Percentiles rank a stretch among this genome's conserved stretches.
phyloP scores from a whole-genome alignment of 2,329 filamentous ascomycete species.

The Diaporthe sp. region DNA sequence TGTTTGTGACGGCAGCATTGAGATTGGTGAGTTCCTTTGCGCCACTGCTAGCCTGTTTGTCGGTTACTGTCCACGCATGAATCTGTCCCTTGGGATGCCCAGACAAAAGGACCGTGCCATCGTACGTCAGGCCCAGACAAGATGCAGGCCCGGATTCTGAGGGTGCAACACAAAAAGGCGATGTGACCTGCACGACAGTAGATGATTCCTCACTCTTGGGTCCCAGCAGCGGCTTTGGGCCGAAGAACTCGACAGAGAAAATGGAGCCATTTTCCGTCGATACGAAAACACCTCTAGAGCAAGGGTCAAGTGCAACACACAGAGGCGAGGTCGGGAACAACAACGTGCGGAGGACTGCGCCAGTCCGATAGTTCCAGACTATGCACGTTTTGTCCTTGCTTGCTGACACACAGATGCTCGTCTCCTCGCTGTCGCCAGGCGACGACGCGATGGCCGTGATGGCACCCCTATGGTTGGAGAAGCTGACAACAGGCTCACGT shows the following conservation, averaged over 20 bases:
- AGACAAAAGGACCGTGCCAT: constrained; percentile 83
- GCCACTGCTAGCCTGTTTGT: constrained; percentile 66
- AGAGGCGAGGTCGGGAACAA: constrained; percentile 81
- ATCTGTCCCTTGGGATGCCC: constrained; percentile 86
- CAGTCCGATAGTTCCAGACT: constrained; percentile 91
- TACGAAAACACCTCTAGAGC: constrained; percentile 84
- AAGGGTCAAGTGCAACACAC: constrained; percentile 83
- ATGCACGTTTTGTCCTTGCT: constrained; percentile 90
- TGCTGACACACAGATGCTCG: constrained; percentile 86
- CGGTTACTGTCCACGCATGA: constrained; percentile 82
- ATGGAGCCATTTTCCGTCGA: constrained; percentile 85
- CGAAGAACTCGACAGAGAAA: constrained; percentile 81
- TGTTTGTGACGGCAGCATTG: constrained; percentile 85
- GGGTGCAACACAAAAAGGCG: constrained; percentile 68
- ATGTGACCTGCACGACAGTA: constrained; percentile 68
- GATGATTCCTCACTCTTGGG: constrained; percentile 64
- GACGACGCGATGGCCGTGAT: constrained; percentile 75
- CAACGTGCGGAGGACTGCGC: constrained; percentile 82
- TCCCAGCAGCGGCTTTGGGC: constrained; percentile 67
- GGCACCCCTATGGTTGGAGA: constrained; percentile 82
- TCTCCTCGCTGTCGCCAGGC: constrained; percentile 74
- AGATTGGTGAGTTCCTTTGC: constrained; percentile 77
- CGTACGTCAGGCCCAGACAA: constrained; percentile 82
- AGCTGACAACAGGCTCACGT: constrained; percentile 79
- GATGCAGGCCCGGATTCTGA: constrained; percentile 75